Percentiles rank a stretch among this genome's conserved stretches.
Evolutionary conservation across 345 rosid genomes (phyloP).

Genomic region (Rhizophora apiculata): DNA sequence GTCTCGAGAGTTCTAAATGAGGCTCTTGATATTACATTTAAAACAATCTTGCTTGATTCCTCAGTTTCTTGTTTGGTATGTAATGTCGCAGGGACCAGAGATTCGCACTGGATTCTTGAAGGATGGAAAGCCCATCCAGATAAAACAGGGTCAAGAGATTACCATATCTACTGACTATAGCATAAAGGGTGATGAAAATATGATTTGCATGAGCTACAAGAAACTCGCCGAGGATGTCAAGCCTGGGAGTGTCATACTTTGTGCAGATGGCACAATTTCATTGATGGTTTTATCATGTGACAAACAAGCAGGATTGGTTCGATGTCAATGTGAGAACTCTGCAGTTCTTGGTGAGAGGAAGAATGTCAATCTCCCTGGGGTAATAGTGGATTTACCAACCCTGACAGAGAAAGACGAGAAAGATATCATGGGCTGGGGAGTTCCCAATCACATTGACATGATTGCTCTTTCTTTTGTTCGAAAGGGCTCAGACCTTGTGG

Average conservation of each 20-base stretch:
- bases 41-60: background rate
- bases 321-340: constrained; percentile 80
- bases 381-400: constrained; percentile 95
- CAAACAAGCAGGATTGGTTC: constrained; percentile 60
- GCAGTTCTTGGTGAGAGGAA: constrained; percentile 97
- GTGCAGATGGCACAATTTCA: constrained; percentile 95
- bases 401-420: constrained; percentile 95
- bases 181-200: constrained; percentile 67
- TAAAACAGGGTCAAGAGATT: constrained; percentile 62
- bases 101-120: constrained; percentile 28
- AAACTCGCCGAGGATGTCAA: constrained; percentile 78
- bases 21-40: background rate
- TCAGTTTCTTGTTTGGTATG: background rate
- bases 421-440: constrained; percentile 88
- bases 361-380: constrained; percentile 97
- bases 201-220: constrained; percentile 90
- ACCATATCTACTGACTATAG: constrained; percentile 75
- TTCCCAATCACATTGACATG: constrained; percentile 92
- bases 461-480: constrained; percentile 94
- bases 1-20: too few species aligned
- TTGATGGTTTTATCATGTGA: constrained; percentile 77
- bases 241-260: constrained; percentile 88
- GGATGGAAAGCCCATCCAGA: constrained; percentile 21
- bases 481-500: constrained; percentile 87
- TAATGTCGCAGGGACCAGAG: constrained; percentile 21